Evolutionary conservation across 805 yeast genomes (phyloP).

Genomic region (Zygotorulaspora danielsina): DNA sequence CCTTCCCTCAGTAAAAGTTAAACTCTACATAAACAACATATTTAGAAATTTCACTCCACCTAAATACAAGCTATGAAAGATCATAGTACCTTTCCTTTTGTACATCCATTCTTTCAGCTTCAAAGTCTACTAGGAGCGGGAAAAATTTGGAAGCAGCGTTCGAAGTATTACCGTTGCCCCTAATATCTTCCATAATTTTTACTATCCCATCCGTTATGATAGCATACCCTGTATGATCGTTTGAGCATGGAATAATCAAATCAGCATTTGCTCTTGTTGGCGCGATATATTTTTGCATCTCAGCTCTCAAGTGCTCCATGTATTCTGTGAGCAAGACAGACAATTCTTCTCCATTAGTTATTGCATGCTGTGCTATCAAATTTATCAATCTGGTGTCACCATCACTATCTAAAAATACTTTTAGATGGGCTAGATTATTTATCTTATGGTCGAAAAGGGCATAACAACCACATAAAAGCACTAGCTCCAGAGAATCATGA

Average conservation of each 20-base stretch:
- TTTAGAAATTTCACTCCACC: too few species aligned
- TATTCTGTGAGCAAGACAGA: constrained; percentile 26
- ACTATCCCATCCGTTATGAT: constrained; percentile 34
- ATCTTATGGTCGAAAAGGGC: constrained; percentile 64
- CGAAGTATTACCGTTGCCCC: constrained; percentile 9
- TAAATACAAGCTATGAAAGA: constrained; percentile 15
- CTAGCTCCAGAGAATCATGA: constrained; percentile 27
- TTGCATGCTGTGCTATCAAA: constrained; percentile 46
- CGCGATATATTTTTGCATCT: constrained; percentile 30
- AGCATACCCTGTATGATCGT: constrained; percentile 27
- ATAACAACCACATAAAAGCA: constrained; percentile 71
- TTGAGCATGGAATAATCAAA: constrained; percentile 31
- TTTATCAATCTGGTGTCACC: constrained; percentile 80
- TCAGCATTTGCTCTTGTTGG: constrained; percentile 33
- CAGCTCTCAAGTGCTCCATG: constrained; percentile 30
- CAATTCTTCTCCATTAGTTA: constrained; percentile 17
- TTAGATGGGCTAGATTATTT: constrained; percentile 53
- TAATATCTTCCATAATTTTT: constrained; percentile 26
- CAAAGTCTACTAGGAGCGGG: constrained; percentile 28
- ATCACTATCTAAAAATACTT: constrained; percentile 77
- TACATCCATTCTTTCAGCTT: constrained; percentile 30
- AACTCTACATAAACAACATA: too few species aligned
- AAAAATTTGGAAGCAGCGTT: constrained; percentile 6
- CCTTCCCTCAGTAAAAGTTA: too few species aligned
- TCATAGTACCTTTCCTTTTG: constrained; percentile 34